These are phyloP conservation scores for Heterococcus sp. DNA, from an alignment of 108 stramenopile genomes.

Conservation along the genomic window DNA sequence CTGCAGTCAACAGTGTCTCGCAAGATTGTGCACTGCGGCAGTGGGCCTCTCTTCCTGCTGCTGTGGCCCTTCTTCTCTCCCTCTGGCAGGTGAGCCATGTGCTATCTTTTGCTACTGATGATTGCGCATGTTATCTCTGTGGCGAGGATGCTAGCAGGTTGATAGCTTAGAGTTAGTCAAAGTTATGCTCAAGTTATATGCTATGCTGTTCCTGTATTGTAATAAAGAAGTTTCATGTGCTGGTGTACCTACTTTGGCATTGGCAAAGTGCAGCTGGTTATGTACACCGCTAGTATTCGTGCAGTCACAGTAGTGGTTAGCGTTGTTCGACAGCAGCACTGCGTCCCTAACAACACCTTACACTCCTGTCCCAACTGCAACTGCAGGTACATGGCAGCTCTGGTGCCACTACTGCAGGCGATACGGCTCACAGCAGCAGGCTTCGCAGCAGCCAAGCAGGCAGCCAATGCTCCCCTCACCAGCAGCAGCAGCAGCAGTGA, in stretches of 20 bases:
- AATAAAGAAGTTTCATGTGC: not conserved
- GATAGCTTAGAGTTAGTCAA: too few relatives aligned
- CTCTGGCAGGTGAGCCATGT: constrained; percentile 18
- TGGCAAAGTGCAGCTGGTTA: not conserved
- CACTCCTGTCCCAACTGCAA: too few relatives aligned
- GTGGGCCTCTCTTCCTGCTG: constrained; percentile 48
- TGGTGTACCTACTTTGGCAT: too few relatives aligned
- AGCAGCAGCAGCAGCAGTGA: not conserved
- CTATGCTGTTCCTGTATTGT: not conserved
- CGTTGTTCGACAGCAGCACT: too few relatives aligned
- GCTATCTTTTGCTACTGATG: too few relatives aligned
- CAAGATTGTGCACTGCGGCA: constrained; percentile 54
- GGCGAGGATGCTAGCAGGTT: too few relatives aligned
- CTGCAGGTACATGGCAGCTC: constrained; percentile 3
- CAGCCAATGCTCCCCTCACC: too few relatives aligned
- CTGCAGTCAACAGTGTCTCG: constrained; percentile 40
- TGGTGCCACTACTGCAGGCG: constrained; percentile 48
- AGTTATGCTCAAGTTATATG: too few relatives aligned
- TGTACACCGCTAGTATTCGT: not conserved
- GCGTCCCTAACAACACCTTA: too few relatives aligned
- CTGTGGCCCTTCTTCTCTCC: constrained; percentile 53
- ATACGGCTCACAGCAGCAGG: constrained; percentile 19
- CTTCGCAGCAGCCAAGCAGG: constrained; percentile 17
- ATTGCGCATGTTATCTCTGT: too few relatives aligned
- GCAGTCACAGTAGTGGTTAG: not conserved